Conservation (phyloP, 2,329 filamentous ascomycete species). For the Cercospora zeina region DNA sequence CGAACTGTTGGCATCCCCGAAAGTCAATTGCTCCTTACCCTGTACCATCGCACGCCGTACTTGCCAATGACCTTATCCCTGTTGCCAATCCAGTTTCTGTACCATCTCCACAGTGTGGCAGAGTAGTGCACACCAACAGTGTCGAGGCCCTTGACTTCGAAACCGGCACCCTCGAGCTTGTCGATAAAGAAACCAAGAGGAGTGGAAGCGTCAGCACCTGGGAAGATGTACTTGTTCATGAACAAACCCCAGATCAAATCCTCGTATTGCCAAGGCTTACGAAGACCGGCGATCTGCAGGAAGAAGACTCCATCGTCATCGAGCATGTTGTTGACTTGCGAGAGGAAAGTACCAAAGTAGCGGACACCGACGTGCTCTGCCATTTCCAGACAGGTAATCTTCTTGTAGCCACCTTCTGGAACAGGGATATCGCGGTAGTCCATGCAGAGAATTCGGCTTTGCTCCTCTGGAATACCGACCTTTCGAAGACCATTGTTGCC, state of each 20-base stretch:
- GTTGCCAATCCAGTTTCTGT: slow-evolving; percentile 97
- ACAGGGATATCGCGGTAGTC: slow-evolving; percentile 94
- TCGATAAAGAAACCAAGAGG: slow-evolving; percentile 86
- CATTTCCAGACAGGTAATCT: slow-evolving; percentile 98
- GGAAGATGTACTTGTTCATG: slow-evolving; percentile 99
- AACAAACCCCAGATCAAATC: slow-evolving; percentile 97
- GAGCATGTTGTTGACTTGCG: slow-evolving; percentile 90
- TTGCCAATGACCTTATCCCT: slow-evolving; percentile 88
- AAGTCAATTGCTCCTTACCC: slow-evolving; percentile 59
- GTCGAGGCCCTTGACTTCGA: slow-evolving; percentile 88
- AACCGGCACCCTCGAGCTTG: slow-evolving; percentile 80
- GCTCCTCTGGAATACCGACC: slow-evolving; percentile 77
- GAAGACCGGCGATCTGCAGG: slow-evolving; percentile 90
- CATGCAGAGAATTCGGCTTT: slow-evolving; percentile 91
- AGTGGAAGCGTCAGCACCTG: slow-evolving; percentile 91
- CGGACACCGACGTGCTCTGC: slow-evolving; percentile 96
- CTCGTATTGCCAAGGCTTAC: slow-evolving; percentile 96
- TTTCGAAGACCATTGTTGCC: slow-evolving; percentile 86
- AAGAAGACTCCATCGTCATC: slow-evolving; percentile 96
- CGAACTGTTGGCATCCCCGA: slow-evolving; percentile 1
- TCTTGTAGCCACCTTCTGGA: slow-evolving; percentile 74
- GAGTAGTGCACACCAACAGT: slow-evolving; percentile 97
- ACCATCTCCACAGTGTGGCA: slow-evolving; percentile 96
- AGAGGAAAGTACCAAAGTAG: slow-evolving; percentile 77
- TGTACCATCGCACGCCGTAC: slow-evolving; percentile 94